Conservation (phyloP, 495 filamentous ascomycete species). For the Melanomma pulvis-pyrius region DNA sequence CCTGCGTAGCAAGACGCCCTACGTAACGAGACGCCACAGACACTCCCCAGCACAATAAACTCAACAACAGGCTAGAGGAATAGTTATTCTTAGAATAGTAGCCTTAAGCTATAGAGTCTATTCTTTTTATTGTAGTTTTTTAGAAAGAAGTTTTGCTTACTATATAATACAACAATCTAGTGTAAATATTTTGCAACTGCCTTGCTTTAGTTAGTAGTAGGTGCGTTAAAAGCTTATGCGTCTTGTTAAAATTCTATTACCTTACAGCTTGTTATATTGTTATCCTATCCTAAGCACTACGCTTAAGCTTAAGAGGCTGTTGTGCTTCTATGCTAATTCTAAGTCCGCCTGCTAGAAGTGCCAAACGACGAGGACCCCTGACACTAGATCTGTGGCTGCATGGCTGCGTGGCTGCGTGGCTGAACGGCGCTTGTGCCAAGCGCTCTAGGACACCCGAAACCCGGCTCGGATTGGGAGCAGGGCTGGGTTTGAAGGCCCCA, state of each 20-base stretch:
- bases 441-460: slow-evolving; percentile 5
- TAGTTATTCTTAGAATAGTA: not conserved
- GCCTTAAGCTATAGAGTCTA: not conserved
- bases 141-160: slow-evolving; percentile 1
- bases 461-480: slow-evolving; percentile 21
- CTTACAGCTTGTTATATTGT: slow-evolving; percentile 1
- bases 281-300: not conserved
- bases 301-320: slow-evolving; percentile 2
- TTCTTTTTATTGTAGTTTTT: not conserved
- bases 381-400: no score
- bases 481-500: slow-evolving; percentile 12
- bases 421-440: slow-evolving; percentile 14
- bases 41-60: slow-evolving; percentile 6
- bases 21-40: not conserved
- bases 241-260: not conserved
- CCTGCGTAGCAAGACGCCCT: slow-evolving; percentile 1
- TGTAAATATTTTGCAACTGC: not conserved
- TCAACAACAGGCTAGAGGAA: not conserved
- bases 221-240: not conserved
- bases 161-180: not conserved
- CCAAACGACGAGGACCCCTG: not conserved
- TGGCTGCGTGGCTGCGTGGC: slow-evolving; percentile 7
- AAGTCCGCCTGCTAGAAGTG: slow-evolving; percentile 4
- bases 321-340: not conserved
- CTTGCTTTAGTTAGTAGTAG: not conserved